These are phyloP conservation scores for Effrenium voratum DNA, from an alignment of 73 alveolate species.

Conservation along the genomic window DNA sequence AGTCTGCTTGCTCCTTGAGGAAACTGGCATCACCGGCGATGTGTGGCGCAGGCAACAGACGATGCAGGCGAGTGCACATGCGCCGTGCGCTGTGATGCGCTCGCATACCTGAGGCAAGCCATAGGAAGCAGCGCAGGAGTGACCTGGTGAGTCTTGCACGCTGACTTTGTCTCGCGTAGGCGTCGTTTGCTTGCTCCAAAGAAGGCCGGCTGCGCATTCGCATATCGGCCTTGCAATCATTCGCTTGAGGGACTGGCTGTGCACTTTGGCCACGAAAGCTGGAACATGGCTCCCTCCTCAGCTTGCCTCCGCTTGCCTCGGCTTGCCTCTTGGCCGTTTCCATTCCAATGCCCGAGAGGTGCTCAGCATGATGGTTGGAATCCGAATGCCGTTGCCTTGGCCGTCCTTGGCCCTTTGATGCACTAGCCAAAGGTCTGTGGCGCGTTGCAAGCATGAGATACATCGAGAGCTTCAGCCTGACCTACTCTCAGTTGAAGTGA, in stretches of 20 bases:
- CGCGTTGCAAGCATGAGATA: slow-evolving; percentile 41
- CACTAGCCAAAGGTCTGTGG: slow-evolving; percentile 1
- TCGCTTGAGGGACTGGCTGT: slow-evolving; percentile 46
- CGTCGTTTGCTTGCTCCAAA: slow-evolving; percentile 23
- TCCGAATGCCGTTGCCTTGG: neutral
- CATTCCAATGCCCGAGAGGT: neutral
- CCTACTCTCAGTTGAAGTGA: neutral
- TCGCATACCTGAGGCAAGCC: too few relatives aligned
- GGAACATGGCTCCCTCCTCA: slow-evolving; percentile 35
- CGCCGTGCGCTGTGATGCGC: too few relatives aligned
- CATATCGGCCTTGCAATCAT: neutral
- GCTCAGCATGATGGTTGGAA: slow-evolving; percentile 67
- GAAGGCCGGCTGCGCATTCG: neutral
- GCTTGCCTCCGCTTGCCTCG: neutral
- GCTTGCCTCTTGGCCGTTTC: neutral
- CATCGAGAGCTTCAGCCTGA: slow-evolving; percentile 54
- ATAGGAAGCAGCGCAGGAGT: too few relatives aligned
- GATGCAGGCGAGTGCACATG: slow-evolving; percentile 55
- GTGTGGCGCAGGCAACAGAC: slow-evolving; percentile 45
- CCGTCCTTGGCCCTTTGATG: neutral
- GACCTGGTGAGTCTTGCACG: too few relatives aligned
- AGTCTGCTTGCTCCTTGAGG: too few relatives aligned
- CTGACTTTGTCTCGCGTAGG: neutral
- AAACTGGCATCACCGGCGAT: too few relatives aligned
- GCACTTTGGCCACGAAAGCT: slow-evolving; percentile 63